Percentiles rank a stretch among this genome's conserved stretches.
These are phyloP conservation scores for Trypanosoma theileri DNA, from an alignment of 208 protist species.

Conservation along the genomic window DNA sequence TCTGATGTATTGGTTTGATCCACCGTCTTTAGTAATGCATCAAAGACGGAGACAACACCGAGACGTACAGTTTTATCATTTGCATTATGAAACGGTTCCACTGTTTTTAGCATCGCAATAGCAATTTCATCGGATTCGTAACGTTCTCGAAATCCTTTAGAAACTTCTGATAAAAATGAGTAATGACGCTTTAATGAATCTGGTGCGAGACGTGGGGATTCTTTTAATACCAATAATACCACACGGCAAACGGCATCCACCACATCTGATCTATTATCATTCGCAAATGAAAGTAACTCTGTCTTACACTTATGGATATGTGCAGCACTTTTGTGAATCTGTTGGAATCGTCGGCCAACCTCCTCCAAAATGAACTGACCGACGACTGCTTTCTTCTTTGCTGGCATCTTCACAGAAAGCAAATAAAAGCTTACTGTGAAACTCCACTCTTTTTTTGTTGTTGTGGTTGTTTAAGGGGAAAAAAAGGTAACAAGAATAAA, in stretches of 20 bases:
- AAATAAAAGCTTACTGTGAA: too few relatives aligned
- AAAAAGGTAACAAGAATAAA: too few relatives aligned
- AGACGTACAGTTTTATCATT: conserved; percentile 82
- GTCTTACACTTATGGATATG: conserved; percentile 67
- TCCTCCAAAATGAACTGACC: conserved; percentile 25
- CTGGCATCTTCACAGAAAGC: not conserved
- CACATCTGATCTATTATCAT: conserved; percentile 13
- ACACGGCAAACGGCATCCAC: conserved; percentile 50
- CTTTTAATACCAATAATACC: conserved; percentile 71
- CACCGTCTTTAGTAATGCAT: conserved; percentile 70
- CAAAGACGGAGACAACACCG: conserved; percentile 67
- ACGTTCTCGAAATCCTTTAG: conserved; percentile 60
- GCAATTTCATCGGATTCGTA: conserved; percentile 57
- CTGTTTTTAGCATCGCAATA: conserved; percentile 49
- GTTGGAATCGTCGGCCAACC: conserved; percentile 75
- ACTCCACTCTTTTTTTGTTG: too few relatives aligned
- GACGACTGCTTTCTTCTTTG: conserved; percentile 1
- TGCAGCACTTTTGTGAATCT: conserved; percentile 75
- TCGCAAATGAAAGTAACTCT: conserved; percentile 36
- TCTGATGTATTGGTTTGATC: conserved; percentile 79
- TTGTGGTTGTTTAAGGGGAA: not conserved
- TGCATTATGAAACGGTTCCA: conserved; percentile 80
- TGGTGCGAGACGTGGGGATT: conserved; percentile 58
- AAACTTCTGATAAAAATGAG: conserved; percentile 68
- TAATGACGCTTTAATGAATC: conserved; percentile 81